Evolutionary conservation across 2,329 filamentous ascomycete genomes (phyloP), one percentile per base, ranked within the genome.

Genomic region (Dactylellina sp.): DNA sequence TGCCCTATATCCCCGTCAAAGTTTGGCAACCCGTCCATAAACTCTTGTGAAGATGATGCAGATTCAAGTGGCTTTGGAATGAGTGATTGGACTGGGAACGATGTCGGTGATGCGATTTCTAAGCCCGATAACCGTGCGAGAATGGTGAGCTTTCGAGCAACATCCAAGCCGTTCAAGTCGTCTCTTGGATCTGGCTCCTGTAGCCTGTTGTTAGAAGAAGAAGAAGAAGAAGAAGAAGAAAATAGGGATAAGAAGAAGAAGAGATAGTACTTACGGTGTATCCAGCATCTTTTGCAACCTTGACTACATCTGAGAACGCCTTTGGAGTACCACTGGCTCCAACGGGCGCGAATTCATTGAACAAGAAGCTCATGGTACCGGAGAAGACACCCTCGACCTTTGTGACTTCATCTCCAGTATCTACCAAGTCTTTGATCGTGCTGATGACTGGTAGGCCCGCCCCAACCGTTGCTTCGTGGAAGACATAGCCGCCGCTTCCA

Each of bases 381-480:
- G 92, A 96, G 83, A 99, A 98, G 57, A 99, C 93, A 77, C 95
- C 95, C 83, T 98, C 94, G 78, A 99, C 96, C 83, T 90, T 93
- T 62, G 87, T 92, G 3, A 99, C 90, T 80, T 92, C 86, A 80
- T 99, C 95, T 44, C 95, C 95, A 0, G 95, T 99, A 76, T 93
- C 90, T 22, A 97, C 87, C n/a, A 99, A 86, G 79, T 99, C 95
- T 80, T 93, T 93, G 76, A 99, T 84, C 0, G 95, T 97, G 42
- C 92, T 96, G 78, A 99, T 91, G 71, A 98, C 90, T 3, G 95
- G 95, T 55, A 99, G 86, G 2, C 95, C 95, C 7, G 95, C 95
- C 55, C 95, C 95, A 20, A 97, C 93, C 9, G 92, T 95, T 42
- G 92, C 93, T 83, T 99, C 95, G 81, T 99, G 95, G 85, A 95